phyloP scores from a whole-genome alignment of 78 protist genomes.

The Chrysochromulina tobinii region DNA sequence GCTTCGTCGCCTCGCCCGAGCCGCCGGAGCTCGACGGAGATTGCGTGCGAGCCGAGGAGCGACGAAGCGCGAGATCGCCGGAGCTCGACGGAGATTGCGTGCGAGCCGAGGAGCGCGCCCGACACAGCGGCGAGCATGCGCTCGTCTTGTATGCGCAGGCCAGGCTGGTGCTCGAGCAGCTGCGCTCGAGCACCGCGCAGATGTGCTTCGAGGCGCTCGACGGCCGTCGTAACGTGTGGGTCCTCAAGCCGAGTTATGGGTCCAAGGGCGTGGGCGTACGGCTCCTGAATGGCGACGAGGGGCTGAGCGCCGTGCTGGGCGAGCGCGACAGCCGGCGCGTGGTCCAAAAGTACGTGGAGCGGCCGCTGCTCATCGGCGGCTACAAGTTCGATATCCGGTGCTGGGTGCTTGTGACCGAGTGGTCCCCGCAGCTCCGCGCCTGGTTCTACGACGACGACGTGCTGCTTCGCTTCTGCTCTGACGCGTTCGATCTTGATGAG shows the following conservation, averaged over 20 bases:
- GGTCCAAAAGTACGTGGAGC: constrained; percentile 63
- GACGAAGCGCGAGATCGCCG: no score
- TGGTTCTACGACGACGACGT: not conserved
- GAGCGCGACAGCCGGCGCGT: not conserved
- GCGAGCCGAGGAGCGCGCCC: no score
- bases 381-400: constrained; percentile 72
- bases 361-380: constrained; percentile 54
- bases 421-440: not conserved
- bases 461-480: not conserved
- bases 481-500: not conserved
- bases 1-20: no score
- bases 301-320: not conserved
- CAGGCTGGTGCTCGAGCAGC: no score
- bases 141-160: no score
- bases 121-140: no score
- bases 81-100: no score
- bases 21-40: no score
- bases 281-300: not conserved
- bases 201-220: not conserved
- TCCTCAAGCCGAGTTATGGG: constrained; percentile 17
- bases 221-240: not conserved
- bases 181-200: no score
- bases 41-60: no score
- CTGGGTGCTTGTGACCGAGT: constrained; percentile 55
- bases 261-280: not conserved